phyloP scores from a whole-genome alignment of 2,329 filamentous ascomycete species.

The Zarea fungicola region DNA sequence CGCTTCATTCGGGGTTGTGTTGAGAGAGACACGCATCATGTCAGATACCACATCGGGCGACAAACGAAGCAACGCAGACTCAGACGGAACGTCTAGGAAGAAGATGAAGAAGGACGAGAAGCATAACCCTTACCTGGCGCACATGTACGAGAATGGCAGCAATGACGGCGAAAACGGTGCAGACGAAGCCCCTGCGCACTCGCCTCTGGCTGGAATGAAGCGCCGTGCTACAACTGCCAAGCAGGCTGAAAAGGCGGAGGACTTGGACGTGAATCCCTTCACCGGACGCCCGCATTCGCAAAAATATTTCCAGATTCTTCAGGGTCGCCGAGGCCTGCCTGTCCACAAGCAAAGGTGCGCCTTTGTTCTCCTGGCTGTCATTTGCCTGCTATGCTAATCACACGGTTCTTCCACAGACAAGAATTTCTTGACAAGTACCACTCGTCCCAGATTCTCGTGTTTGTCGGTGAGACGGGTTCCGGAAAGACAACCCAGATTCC shows the following conservation, averaged over 20 bases:
- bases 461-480: slow-evolving; percentile 98
- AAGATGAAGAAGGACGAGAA: slow-evolving; percentile 30
- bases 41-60: slow-evolving; percentile 24
- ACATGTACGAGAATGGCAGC: slow-evolving; percentile 63
- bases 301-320: slow-evolving; percentile 85
- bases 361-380: neutral
- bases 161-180: slow-evolving; percentile 31
- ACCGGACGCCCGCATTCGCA: slow-evolving; percentile 70
- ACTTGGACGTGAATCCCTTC: slow-evolving; percentile 80
- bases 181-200: slow-evolving; percentile 28
- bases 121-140: slow-evolving; percentile 84
- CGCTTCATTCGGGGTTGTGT: neutral
- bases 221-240: slow-evolving; percentile 76
- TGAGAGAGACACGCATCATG: slow-evolving; percentile 2
- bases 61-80: slow-evolving; percentile 42
- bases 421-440: slow-evolving; percentile 95
- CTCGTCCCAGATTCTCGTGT: slow-evolving; percentile 90
- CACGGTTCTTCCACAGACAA: slow-evolving; percentile 48
- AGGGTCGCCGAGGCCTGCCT: slow-evolving; percentile 76
- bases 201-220: slow-evolving; percentile 60
- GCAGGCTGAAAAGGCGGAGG: slow-evolving; percentile 69
- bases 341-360: slow-evolving; percentile 81
- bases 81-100: slow-evolving; percentile 37
- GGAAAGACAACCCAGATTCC: slow-evolving; percentile 99
- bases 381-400: neutral